Conservation (phyloP, 2,329 filamentous ascomycete species). For the Fusarium sacchari region DNA sequence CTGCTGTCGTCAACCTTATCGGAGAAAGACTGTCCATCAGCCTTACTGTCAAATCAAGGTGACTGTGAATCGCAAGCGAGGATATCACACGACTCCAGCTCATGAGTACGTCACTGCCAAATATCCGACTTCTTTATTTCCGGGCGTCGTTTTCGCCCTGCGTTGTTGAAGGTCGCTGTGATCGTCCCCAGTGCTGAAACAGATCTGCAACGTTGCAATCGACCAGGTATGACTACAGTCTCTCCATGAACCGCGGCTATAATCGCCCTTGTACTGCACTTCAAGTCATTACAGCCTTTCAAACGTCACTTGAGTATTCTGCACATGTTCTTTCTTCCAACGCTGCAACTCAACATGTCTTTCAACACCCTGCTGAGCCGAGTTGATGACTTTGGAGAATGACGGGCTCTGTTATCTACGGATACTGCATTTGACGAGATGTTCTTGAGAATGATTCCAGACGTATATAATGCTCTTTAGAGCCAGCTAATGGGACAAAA, state of each 20-base stretch:
- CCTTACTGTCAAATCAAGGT: not conserved
- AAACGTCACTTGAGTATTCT: constrained; percentile 12
- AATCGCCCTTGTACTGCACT: too few species aligned
- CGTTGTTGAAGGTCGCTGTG: not conserved
- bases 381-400: constrained; percentile 3
- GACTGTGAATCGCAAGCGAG: not conserved
- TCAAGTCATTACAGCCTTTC: not conserved
- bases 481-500: too few species aligned
- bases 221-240: not conserved
- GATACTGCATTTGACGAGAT: too few species aligned
- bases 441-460: not conserved
- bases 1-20: not conserved
- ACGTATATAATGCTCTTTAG: not conserved
- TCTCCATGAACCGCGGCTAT: not conserved
- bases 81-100: not conserved
- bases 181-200: not conserved
- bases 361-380: constrained; percentile 10
- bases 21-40: not conserved
- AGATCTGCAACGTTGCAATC: constrained; percentile 16
- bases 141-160: not conserved
- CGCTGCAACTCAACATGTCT: not conserved
- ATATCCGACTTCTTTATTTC: not conserved
- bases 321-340: not conserved
- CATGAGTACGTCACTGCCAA: accelerated
- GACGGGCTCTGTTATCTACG: not conserved